Evolutionary conservation across 2,329 filamentous ascomycete species (phyloP).

Genomic region (Fusarium sp.): DNA sequence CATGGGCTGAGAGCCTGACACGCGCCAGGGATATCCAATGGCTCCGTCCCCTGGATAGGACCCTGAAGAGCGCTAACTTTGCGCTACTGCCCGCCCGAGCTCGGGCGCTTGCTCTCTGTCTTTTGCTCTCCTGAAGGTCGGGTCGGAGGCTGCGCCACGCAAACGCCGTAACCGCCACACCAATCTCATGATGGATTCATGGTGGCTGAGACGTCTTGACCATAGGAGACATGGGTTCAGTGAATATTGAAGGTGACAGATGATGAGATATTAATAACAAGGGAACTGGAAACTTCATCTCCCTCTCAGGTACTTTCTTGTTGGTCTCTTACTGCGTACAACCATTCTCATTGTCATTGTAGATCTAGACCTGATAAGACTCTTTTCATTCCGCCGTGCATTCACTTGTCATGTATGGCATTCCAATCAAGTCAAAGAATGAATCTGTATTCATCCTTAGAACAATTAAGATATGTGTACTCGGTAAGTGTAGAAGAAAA

Average conservation of each 20-base stretch:
- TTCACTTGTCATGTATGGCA: background rate
- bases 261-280: background rate
- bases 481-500: background rate
- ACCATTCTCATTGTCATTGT: background rate
- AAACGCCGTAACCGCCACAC: background rate
- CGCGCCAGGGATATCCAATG: constrained; percentile 10
- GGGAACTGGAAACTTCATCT: background rate
- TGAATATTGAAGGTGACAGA: background rate
- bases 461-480: background rate
- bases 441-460: background rate
- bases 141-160: background rate
- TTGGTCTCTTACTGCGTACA: background rate
- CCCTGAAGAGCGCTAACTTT: constrained; percentile 34
- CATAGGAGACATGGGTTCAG: background rate
- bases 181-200: constrained; percentile 4
- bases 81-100: constrained; percentile 10
- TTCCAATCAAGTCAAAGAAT: background rate
- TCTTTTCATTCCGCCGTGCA: background rate
- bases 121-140: background rate
- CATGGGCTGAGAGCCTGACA: constrained; percentile 32
- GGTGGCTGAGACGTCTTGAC: background rate
- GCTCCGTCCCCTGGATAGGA: constrained; percentile 14
- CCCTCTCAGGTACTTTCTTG: background rate
- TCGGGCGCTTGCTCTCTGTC: constrained; percentile 10
- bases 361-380: background rate